Evolutionary conservation across 2,329 filamentous ascomycete genomes (phyloP), one percentile per base, ranked within the genome.

Genomic region (Calonectria pseudoturangicola): DNA sequence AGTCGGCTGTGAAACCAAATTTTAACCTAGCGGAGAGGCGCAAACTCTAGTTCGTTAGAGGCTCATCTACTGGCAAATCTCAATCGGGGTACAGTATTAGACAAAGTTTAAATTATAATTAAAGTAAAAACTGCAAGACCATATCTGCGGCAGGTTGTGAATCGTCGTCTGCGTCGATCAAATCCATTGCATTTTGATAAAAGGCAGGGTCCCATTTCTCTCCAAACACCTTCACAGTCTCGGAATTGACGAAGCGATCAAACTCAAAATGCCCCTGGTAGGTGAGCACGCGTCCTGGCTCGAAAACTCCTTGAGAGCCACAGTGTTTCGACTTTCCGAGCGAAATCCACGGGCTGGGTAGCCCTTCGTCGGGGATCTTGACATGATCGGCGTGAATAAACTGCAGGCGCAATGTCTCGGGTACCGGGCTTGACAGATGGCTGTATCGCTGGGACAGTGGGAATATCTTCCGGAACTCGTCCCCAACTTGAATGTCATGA

Each of bases 191-290:
- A 21, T 47, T 47, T 33, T 73, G 66, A 8, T 71, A 67, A 5
- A 48, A 50, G 2, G 39, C 39, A 9, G 73, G 47, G 3, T 76
- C 73, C 77, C 77, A 79, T 15, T 64, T 66, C 2, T 71, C 70
- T 3, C 83, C 83, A 69, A 85, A 85, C 1, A 82, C 77, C 65
- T 82, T 82, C 27, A 86, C 68, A 1, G 79, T 83, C 77, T 86
- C 83, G 0, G 79, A 75, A 64, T 84, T 86, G 12, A 86, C 77
- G 66, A 85, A 86, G 0, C 77, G 69, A 72, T 87, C 83, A 75
- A 87, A 87, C 68, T 87, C 86, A 27, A 85, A 85, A 72, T 87
- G 85, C 0, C 85, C 85, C 58, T 87, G 85, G 30, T 82, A 83
- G 0, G 85, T 87, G 21, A 87, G 76, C 0, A 87, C 77, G 0